Evolutionary conservation across 2,329 filamentous ascomycete species (phyloP), one percentile per base, ranked within the genome.

Genomic region (Pseudocercospora vitis): DNA sequence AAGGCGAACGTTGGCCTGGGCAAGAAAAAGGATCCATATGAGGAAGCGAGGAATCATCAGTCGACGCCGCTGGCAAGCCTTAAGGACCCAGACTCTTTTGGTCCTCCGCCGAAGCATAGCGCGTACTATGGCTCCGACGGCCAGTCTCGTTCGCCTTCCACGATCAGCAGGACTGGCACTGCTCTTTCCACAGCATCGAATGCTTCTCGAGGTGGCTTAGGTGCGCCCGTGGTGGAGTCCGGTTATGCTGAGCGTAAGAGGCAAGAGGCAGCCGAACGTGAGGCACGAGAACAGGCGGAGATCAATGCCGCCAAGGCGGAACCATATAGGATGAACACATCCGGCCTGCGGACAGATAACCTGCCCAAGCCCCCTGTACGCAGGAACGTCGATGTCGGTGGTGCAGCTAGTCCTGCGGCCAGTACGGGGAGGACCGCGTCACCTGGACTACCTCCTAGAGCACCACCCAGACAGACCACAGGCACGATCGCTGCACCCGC

Each of bases 81-180:
- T 24, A 85, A 83, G 68, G 90, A 96, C 67, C 91, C 68, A 51
- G 60, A 61, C 42, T 81, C 83, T 12, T 96, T 95, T 68, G 89
- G 82, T 2, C 89, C 90, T 19, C 91, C 91, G 21, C 91, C 91
- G 0, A 91, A 83, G 64, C 87, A 81, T 57, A 71, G 76, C 52
- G 75, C 76, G 46, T 78, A 77, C 59, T 73, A 79, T 66, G 72
- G 75, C 7, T 31, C 47, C 21, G 58, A 48, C 28, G 57, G 74
- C 24, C 74, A 76, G 48, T 67, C 58, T n/a, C 31, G 35, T 9
- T 51, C 50, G 4, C 42, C 53, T 6, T 35, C 49, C 16, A 42
- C 48, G 14, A n/a, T 31, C 37, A 57, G 50, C 16, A 49, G 57
- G n/a, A 52, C 76, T 40, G 74, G 74, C 11, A 73, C 76, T 9